A percentile compares a stretch with the other conserved stretches of the same genome.
These are phyloP conservation scores for Nannochloropsis oceanica DNA, from an alignment of 108 stramenopile genomes.

Conservation along the genomic window DNA sequence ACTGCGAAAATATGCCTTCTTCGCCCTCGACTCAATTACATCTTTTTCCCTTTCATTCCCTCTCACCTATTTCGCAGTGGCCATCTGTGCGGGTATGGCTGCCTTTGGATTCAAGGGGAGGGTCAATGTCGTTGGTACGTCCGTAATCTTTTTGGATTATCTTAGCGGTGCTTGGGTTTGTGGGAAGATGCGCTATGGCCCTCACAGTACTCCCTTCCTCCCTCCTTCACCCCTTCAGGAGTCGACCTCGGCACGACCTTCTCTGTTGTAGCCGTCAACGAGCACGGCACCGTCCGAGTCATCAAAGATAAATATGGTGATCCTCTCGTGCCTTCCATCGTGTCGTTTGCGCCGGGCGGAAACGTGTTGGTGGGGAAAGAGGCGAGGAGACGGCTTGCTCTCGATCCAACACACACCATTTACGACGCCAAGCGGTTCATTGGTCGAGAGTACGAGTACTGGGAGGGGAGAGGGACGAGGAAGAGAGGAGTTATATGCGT, in stretches of 20 bases:
- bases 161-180: too few relatives aligned
- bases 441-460: not conserved
- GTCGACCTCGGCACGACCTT: slow-evolving; percentile 46
- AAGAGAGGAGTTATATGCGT: too few relatives aligned
- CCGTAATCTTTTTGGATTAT: not conserved
- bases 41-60: not conserved
- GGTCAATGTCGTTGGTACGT: slow-evolving; percentile 42
- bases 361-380: slow-evolving; percentile 1
- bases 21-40: too few relatives aligned
- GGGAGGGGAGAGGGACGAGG: not conserved
- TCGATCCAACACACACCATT: slow-evolving; percentile 2
- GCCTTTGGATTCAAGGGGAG: slow-evolving; percentile 38
- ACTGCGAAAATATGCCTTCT: not conserved
- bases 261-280: slow-evolving; percentile 43
- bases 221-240: not conserved
- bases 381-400: not conserved
- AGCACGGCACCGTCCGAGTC: slow-evolving; percentile 1
- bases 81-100: slow-evolving; percentile 33
- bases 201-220: slow-evolving; percentile 15
- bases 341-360: not conserved
- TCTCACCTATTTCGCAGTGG: not conserved
- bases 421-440: slow-evolving; percentile 38
- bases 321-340: slow-evolving; percentile 3
- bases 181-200: slow-evolving; percentile 5
- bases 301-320: not conserved